These are phyloP conservation scores for Kernera saxatilis DNA, from an alignment of 345 rosid species.

Conservation along the genomic window DNA sequence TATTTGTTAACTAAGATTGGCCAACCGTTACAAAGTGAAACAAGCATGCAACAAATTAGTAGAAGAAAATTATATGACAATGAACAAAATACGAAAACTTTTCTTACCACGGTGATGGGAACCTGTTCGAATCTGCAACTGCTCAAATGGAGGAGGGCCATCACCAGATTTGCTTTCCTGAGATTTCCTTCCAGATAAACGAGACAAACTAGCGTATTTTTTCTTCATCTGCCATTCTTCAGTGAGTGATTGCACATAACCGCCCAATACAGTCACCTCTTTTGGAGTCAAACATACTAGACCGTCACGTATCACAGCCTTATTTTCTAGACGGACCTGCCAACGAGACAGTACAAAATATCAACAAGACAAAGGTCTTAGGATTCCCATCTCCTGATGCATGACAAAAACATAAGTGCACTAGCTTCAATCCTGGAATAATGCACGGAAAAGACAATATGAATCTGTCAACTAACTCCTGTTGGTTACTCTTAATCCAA, in stretches of 20 bases:
- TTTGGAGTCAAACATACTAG: slow-evolving; percentile 65
- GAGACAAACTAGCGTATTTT: slow-evolving; percentile 58
- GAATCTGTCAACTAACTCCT: neutral
- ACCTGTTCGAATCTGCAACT: slow-evolving; percentile 53
- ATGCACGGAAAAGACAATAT: neutral
- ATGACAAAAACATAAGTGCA: neutral
- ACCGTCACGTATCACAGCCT: slow-evolving; percentile 52
- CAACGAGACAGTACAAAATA: slow-evolving; percentile 3
- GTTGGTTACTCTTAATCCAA: neutral
- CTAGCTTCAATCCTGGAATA: neutral
- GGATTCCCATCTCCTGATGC: neutral
- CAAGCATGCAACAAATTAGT: neutral
- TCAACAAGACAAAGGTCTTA: neutral
- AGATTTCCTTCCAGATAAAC: slow-evolving; percentile 42
- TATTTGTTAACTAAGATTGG: neutral
- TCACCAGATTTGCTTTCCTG: slow-evolving; percentile 49
- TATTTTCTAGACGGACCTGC: slow-evolving; percentile 80
- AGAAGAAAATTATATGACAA: neutral
- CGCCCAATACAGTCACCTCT: slow-evolving; percentile 63
- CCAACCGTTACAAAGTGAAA: neutral
- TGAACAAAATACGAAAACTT: neutral
- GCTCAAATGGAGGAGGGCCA: slow-evolving; percentile 87
- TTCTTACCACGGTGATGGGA: slow-evolving; percentile 30
- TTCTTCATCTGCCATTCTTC: slow-evolving; percentile 91
- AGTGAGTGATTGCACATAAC: slow-evolving; percentile 67